Conservation (phyloP, 768 basidiomycete species). For the Zangia roseola region DNA sequence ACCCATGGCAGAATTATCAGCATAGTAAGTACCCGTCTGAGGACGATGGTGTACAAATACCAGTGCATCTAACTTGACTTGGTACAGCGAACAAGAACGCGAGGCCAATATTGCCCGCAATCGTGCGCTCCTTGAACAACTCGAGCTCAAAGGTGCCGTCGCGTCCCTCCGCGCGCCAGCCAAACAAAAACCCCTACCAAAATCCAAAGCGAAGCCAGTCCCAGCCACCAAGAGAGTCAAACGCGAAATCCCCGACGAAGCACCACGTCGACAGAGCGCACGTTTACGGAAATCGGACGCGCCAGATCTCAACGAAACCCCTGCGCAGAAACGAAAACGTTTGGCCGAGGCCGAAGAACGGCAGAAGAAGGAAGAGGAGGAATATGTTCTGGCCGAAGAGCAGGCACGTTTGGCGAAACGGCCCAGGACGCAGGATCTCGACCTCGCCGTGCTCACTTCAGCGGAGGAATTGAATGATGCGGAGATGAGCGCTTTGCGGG, state of each 20-base stretch:
- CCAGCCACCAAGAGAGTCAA: constrained; percentile 57
- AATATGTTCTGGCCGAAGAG: constrained; percentile 60
- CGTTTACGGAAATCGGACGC: constrained; percentile 48
- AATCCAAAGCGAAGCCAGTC: constrained; percentile 56
- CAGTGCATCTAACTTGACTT: not conserved
- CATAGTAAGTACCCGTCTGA: constrained; percentile 43
- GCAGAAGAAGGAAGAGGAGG: constrained; percentile 61
- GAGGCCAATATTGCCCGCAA: constrained; percentile 83
- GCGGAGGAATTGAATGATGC: constrained; percentile 47
- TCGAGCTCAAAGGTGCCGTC: constrained; percentile 62
- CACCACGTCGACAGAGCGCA: constrained; percentile 65
- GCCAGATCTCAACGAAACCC: constrained; percentile 62
- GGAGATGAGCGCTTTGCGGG: constrained; percentile 47
- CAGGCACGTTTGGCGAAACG: constrained; percentile 58
- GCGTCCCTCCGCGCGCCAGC: constrained; percentile 44
- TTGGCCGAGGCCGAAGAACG: constrained; percentile 60
- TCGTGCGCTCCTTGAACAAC: constrained; percentile 66
- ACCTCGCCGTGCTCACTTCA: constrained; percentile 49
- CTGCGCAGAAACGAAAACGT: constrained; percentile 61
- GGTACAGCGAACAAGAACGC: constrained; percentile 61
- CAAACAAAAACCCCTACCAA: constrained; percentile 38
- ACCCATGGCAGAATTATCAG: constrained; percentile 45
- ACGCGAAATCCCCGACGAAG: constrained; percentile 41
- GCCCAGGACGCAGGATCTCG: constrained; percentile 67
- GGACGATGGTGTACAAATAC: not conserved